Percentiles rank a stretch among this genome's conserved stretches.
Evolutionary conservation across 169 alveolate genomes (phyloP).

Genomic region (Eimeria acervulina): DNA sequence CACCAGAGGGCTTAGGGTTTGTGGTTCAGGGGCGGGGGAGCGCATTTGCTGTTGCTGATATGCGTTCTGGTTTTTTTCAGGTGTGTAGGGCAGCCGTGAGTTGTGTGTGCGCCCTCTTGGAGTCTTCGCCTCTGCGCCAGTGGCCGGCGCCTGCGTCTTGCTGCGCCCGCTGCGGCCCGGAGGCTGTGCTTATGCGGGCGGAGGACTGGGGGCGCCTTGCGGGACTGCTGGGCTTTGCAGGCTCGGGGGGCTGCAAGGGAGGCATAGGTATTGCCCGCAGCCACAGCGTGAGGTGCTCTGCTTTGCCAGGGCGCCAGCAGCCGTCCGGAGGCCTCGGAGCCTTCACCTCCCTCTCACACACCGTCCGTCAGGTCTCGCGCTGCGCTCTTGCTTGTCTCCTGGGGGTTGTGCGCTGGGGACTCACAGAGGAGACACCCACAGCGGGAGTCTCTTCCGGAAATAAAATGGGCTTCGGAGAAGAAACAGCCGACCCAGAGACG

Average conservation of each 20-base stretch:
- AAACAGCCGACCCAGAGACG: neutral
- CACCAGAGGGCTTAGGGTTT: neutral
- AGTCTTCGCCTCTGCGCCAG: constrained; percentile 57
- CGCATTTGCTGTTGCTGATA: no score
- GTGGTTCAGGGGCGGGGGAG: neutral
- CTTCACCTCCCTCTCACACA: constrained; percentile 46
- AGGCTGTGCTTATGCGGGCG: neutral
- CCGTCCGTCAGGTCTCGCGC: constrained; percentile 46
- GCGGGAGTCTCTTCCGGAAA: neutral
- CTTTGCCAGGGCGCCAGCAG: constrained; percentile 7
- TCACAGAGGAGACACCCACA: neutral
- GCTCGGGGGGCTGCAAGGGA: neutral
- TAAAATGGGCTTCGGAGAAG: neutral
- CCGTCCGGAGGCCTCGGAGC: constrained; percentile 13
- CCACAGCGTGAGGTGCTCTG: constrained; percentile 11
- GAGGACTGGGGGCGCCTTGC: constrained; percentile 3
- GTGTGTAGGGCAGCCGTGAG: constrained; percentile 41
- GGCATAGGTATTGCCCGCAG: neutral
- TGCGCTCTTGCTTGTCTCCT: constrained; percentile 32
- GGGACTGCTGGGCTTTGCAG: constrained; percentile 30
- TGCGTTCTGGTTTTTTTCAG: neutral
- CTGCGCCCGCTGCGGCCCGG: constrained; percentile 46
- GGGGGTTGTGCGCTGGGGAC: neutral
- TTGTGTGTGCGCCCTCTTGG: constrained; percentile 59
- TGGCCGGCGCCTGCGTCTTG: constrained; percentile 37